Conservation (phyloP, 2,329 filamentous ascomycete genomes). For the Sarocladiaceae sp. region DNA sequence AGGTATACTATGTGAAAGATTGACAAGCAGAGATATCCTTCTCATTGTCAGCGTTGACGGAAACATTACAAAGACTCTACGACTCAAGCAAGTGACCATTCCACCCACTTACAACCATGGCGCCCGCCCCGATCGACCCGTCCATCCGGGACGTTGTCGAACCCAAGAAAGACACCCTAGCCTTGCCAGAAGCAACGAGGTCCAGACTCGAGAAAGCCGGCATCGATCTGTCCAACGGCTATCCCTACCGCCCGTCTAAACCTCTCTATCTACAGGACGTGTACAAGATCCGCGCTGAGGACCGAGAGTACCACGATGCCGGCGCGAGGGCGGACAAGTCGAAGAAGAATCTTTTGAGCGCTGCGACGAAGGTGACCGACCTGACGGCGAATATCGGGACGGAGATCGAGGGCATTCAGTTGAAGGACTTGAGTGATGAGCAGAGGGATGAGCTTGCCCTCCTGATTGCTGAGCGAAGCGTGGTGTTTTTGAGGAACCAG, state of each 20-base stretch:
- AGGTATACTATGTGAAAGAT: too few species aligned
- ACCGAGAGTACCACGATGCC: conserved; percentile 51
- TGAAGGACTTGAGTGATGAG: too few species aligned
- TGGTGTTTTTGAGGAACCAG: too few species aligned
- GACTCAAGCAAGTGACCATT: too few species aligned
- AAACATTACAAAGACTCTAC: too few species aligned
- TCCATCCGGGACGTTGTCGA: conserved; percentile 56
- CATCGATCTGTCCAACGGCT: conserved; percentile 62
- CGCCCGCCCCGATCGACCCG: too few species aligned
- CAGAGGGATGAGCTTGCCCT: too few species aligned
- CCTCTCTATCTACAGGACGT: conserved; percentile 66
- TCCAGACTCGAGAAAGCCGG: conserved; percentile 60
- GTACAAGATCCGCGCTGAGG: conserved; percentile 52
- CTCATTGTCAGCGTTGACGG: too few species aligned
- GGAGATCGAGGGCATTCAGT: too few species aligned
- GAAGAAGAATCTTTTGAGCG: conserved; percentile 53
- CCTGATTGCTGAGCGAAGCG: too few species aligned
- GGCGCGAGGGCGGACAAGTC: conserved; percentile 59
- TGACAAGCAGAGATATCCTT: too few species aligned
- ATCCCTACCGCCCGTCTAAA: conserved; percentile 62
- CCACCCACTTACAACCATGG: too few species aligned
- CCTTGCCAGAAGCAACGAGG: conserved; percentile 50
- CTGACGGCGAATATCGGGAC: conserved; percentile 58
- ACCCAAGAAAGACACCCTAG: conserved; percentile 58
- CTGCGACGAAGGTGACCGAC: conserved; percentile 58